Base-by-base conservation (phyloP, 2,329 filamentous ascomycete species). In the Pseudopithomyces chartarum region DNA sequence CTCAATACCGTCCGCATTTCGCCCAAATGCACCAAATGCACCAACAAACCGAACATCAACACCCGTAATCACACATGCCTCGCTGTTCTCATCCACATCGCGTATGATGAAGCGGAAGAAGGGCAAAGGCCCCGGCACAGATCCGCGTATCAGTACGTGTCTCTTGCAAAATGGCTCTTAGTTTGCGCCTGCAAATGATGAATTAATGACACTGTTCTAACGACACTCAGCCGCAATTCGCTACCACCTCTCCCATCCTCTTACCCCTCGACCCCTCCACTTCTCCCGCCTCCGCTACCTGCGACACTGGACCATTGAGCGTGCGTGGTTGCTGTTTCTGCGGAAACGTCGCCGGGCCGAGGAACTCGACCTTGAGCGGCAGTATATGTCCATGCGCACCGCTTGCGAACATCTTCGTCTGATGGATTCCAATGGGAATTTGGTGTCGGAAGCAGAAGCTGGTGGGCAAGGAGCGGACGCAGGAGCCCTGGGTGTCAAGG, bases 271-370 rank as follows among this genome's bases (percentile, higher is more conserved):
- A 12, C 93, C 95, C 0, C 85, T 99, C 63, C 90, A 92, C 68
- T 93, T 98, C 85, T 92, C 87, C 39, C 92, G 94, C 67, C 90
- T 90, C 77, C 88, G 95, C 55, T 85, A 87, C 77, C 87, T 99
- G 62, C 91, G 95, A 45, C 95, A 99, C 83, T 99, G 95, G 95
- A 98, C 95, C 50, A 98, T 99, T 77, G 93, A 98, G 82, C 92
- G 95, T 67, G 94, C 94, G 20, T 98, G 93, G 92, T 84, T 91
- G 69, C 83, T 98, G 29, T 90, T 89, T 79, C 87, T 88, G 68
- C 84, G 88, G 65, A 85, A 90, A 73, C 84, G 87, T 68, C 87
- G 87, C 47, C 81, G 84, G 62, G 79, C 81, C 34, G 83, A 87
- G 50, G 84, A 90, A 73, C 79, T 83, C 53, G 91, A 93, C 74